These are phyloP conservation scores for Plasmodium ovale DNA, from an alignment of 169 alveolate species.

Conservation along the genomic window DNA sequence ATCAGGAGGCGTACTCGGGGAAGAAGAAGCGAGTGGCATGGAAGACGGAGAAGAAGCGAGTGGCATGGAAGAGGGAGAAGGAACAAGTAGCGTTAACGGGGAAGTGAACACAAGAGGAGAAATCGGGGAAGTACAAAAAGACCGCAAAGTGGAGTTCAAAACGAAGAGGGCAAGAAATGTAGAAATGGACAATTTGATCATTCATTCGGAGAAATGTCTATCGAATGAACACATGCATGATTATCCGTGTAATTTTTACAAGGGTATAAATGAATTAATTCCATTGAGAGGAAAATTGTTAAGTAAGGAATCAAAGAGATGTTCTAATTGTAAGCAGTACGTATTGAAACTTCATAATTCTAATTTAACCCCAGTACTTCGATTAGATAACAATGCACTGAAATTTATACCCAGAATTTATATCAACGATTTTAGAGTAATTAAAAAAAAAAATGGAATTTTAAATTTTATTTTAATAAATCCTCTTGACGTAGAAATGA, in stretches of 20 bases:
- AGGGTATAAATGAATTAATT: conserved; percentile 20
- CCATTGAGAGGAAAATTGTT: conserved; percentile 42
- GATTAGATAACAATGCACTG: conserved; percentile 57
- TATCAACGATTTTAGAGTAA: conserved; percentile 52
- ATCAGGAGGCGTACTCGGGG: background rate
- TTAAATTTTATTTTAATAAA: conserved; percentile 56
- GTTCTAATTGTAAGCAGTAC: conserved; percentile 41
- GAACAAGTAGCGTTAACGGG: background rate
- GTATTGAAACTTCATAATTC: conserved; percentile 44
- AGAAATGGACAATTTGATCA: background rate
- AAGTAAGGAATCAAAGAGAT: conserved; percentile 44
- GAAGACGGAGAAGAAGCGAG: background rate
- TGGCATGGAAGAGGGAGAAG: background rate
- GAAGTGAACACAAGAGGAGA: background rate
- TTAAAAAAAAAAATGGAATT: conserved; percentile 55
- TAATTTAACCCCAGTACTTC: conserved; percentile 15
- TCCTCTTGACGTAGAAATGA: conserved; percentile 65
- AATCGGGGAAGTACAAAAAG: background rate
- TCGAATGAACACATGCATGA: conserved; percentile 32
- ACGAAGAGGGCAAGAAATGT: background rate
- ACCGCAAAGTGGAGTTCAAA: too few relatives aligned
- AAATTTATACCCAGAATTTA: conserved; percentile 56
- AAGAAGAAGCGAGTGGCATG: background rate
- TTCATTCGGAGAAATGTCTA: conserved; percentile 20
- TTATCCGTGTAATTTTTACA: conserved; percentile 64